These are phyloP conservation scores for Tulasnella calospora DNA, from an alignment of 768 basidiomycete genomes.

Conservation along the genomic window DNA sequence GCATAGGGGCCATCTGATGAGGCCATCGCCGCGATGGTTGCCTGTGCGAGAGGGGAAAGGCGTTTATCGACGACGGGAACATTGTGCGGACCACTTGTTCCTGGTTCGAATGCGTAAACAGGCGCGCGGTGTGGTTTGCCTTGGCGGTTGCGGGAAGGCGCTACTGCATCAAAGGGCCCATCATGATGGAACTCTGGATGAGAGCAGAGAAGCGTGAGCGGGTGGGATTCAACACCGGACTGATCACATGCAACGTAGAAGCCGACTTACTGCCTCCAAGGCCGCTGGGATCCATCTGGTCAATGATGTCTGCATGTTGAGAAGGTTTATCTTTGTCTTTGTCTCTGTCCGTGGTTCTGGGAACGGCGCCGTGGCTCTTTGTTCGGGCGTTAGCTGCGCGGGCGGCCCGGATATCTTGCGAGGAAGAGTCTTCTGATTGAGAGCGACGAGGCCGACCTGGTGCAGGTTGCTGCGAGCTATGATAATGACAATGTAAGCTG, in stretches of 20 bases:
- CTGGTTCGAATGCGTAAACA: conserved; percentile 57
- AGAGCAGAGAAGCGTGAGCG: conserved; percentile 22
- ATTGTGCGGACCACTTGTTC: conserved; percentile 29
- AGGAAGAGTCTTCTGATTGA: conserved; percentile 48
- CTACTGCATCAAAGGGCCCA: conserved; percentile 87
- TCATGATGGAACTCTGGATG: conserved; percentile 83
- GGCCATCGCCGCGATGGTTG: conserved; percentile 27
- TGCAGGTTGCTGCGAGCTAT: conserved; percentile 32
- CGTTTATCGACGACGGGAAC: conserved; percentile 37
- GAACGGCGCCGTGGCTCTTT: conserved; percentile 42
- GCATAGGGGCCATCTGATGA: conserved; percentile 29
- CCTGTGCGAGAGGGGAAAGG: conserved; percentile 31
- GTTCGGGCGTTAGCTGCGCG: conserved; percentile 42
- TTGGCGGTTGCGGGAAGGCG: conserved; percentile 74
- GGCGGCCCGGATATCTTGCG: conserved; percentile 37
- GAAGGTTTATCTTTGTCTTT: conserved; percentile 57
- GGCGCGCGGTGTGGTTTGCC: conserved; percentile 67
- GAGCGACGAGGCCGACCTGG: conserved; percentile 42
- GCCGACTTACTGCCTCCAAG: conserved; percentile 69
- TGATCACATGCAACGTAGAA: conserved; percentile 20
- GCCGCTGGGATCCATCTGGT: conserved; percentile 79
- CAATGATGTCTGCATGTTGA: conserved; percentile 85
- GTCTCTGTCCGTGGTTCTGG: no score
- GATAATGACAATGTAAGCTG: conserved; percentile 21
- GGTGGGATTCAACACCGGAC: conserved; percentile 13